Evolutionary conservation across 164 flowering plant species (phyloP).

Genomic region (Nymphaea colorata): DNA sequence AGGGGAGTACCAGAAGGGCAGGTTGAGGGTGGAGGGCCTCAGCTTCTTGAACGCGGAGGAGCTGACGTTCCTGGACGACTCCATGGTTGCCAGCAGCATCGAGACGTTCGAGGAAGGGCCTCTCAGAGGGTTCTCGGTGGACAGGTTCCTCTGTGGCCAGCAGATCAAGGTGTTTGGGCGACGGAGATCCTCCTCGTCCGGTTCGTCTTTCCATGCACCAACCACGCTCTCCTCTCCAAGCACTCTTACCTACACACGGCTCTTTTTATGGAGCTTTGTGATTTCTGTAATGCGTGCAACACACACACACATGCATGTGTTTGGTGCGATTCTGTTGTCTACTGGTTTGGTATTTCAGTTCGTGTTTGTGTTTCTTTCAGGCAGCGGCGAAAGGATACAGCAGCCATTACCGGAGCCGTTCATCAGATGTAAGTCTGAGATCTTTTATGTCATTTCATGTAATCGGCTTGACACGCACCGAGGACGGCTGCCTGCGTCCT

Average conservation of each 20-base stretch:
- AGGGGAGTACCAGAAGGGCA: conserved; percentile 40
- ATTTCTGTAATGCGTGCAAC: too few species aligned
- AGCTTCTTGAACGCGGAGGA: conserved; percentile 64
- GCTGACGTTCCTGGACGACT: conserved; percentile 50
- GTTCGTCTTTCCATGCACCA: background rate
- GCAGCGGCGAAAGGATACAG: background rate
- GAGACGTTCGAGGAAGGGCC: conserved; percentile 62
- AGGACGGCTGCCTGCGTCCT: too few species aligned
- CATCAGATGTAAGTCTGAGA: background rate
- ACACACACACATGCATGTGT: too few species aligned
- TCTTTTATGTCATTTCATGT: background rate
- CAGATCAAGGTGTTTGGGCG: conserved; percentile 70
- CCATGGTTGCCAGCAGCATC: conserved; percentile 50
- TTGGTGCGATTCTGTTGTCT: too few species aligned
- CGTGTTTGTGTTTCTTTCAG: background rate
- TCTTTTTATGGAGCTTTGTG: too few species aligned
- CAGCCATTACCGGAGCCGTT: background rate
- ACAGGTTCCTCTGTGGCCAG: conserved; percentile 49
- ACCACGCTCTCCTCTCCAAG: background rate
- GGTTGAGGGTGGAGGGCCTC: conserved; percentile 38
- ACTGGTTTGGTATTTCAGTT: background rate
- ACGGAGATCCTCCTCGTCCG: conserved; percentile 25
- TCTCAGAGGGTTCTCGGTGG: conserved; percentile 55
- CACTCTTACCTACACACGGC: too few species aligned
- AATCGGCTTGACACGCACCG: too few species aligned